Conservation (phyloP, 495 filamentous ascomycete genomes). For the Staphylotrichum tortipilum region DNA sequence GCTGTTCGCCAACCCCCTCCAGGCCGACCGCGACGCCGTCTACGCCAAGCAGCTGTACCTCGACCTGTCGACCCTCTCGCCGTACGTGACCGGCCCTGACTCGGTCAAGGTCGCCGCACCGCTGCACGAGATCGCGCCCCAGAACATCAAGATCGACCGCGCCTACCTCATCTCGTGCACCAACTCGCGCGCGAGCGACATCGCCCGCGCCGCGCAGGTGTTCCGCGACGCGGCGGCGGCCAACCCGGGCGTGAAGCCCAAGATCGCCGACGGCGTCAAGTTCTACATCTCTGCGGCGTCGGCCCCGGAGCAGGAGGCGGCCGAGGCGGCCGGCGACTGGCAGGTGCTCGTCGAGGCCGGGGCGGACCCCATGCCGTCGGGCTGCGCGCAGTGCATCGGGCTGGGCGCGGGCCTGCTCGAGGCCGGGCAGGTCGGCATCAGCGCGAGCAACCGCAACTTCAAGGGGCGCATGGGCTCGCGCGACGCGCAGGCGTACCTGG, state of each 20-base stretch:
- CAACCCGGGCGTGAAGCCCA: constrained; percentile 48
- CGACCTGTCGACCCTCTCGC: constrained; percentile 74
- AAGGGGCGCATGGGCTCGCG: constrained; percentile 84
- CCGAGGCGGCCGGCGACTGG: constrained; percentile 83
- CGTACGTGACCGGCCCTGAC: constrained; percentile 85
- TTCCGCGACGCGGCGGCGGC: no score
- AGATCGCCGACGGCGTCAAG: constrained; percentile 68
- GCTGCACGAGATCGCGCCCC: constrained; percentile 58
- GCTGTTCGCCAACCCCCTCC: constrained; percentile 55
- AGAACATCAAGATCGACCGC: constrained; percentile 70
- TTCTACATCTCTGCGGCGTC: constrained; percentile 93
- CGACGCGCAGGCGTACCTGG: constrained; percentile 80
- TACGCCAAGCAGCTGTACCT: constrained; percentile 77
- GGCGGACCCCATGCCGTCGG: constrained; percentile 63
- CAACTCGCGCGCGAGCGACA: constrained; percentile 75
- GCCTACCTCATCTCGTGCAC: constrained; percentile 91
- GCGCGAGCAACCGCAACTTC: constrained; percentile 84
- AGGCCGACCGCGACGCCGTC: constrained; percentile 64
- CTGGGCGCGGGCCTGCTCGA: constrained; percentile 78
- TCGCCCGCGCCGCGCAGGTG: constrained; percentile 76
- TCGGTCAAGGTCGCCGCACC: constrained; percentile 83
- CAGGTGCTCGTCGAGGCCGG: constrained; percentile 74
- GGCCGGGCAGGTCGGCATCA: constrained; percentile 81
- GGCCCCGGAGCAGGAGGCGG: constrained; percentile 62
- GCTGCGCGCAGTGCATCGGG: constrained; percentile 88